phyloP scores from a whole-genome alignment of 257 asterid genomes.

The Solanum arcanum region DNA sequence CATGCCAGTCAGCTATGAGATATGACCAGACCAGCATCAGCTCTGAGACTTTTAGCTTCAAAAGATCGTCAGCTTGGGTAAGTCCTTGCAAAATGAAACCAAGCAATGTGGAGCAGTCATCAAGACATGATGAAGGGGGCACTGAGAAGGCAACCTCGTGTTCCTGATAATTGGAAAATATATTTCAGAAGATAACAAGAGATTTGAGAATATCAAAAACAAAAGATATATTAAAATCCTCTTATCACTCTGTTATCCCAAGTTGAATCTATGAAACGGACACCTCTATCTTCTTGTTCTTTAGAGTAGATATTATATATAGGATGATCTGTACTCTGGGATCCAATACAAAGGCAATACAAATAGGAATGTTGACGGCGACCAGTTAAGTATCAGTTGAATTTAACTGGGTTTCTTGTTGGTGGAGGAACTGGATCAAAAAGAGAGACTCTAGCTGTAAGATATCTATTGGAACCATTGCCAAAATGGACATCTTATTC shows the following conservation, averaged over 20 bases:
- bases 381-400: not conserved
- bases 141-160: not conserved
- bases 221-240: not conserved
- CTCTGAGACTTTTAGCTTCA: constrained; percentile 17
- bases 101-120: constrained; percentile 24
- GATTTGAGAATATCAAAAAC: not conserved
- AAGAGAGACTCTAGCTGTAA: not conserved
- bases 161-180: constrained; percentile 15
- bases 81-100: constrained; percentile 20
- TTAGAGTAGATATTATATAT: not conserved
- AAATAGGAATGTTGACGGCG: not conserved
- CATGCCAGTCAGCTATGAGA: constrained; percentile 31
- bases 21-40: constrained; percentile 29
- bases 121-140: constrained; percentile 15
- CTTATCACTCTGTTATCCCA: not conserved
- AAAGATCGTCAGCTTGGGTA: constrained; percentile 3
- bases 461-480: not conserved
- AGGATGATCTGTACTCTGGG: not conserved
- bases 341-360: not conserved
- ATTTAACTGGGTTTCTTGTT: not conserved
- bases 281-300: not conserved
- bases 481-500: not conserved
- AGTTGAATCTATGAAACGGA: not conserved
- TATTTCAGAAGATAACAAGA: not conserved
- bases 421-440: not conserved